A percentile compares a stretch with the other conserved stretches of the same genome.
These are phyloP conservation scores for Cladosporium austrohemisphaericum DNA, from an alignment of 2,329 filamentous ascomycete species.

Conservation along the genomic window DNA sequence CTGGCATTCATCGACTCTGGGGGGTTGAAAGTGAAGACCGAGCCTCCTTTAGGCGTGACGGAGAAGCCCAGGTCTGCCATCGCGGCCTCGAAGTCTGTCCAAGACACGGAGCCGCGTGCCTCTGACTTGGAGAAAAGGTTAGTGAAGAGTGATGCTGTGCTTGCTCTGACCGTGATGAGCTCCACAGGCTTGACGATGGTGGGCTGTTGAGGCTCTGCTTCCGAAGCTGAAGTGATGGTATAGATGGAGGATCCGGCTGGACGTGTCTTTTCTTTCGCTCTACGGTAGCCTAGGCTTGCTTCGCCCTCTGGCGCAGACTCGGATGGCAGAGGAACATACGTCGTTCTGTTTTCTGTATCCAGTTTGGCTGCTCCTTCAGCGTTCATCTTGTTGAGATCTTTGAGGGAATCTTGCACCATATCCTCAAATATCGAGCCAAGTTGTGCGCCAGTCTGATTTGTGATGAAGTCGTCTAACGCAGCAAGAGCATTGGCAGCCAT, in stretches of 20 bases:
- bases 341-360: background rate
- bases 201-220: background rate
- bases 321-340: background rate
- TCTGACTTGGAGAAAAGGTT: slow-evolving; percentile 16
- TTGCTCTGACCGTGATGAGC: slow-evolving; percentile 15
- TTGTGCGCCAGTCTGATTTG: slow-evolving; percentile 6
- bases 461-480: slow-evolving; percentile 16
- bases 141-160: slow-evolving; percentile 17
- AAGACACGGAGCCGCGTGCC: slow-evolving; percentile 18
- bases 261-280: background rate
- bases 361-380: background rate
- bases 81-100: slow-evolving; percentile 17
- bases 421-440: slow-evolving; percentile 15
- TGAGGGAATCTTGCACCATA: slow-evolving; percentile 15
- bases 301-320: background rate
- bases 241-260: background rate
- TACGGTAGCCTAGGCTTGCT: background rate
- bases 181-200: background rate
- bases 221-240: background rate
- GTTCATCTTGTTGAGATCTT: slow-evolving; percentile 17
- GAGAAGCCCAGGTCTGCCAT: slow-evolving; percentile 21
- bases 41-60: slow-evolving; percentile 18
- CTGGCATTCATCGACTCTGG: slow-evolving; percentile 13
- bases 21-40: slow-evolving; percentile 18
- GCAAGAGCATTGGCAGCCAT: slow-evolving; percentile 9